Evolutionary conservation across 1,284 basidiomycete species (phyloP).

Genomic region (Meira miltonrushii): DNA sequence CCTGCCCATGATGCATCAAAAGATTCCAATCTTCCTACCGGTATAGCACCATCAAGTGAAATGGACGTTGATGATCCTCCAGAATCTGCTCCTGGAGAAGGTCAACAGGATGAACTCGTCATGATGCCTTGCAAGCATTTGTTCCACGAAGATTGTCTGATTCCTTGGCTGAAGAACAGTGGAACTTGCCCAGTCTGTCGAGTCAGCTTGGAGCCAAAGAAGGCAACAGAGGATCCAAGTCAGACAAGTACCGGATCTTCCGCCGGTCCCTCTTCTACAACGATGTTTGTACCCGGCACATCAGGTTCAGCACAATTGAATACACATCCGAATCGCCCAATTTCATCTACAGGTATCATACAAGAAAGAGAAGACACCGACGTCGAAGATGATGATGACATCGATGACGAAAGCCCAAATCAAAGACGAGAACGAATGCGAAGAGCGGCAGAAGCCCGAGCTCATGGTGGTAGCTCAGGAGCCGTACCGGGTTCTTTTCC

Average conservation of each 20-base stretch:
- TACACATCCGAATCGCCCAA: not conserved
- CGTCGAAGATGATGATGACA: constrained; percentile 3
- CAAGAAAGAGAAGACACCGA: constrained; percentile 1
- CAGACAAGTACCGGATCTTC: not conserved
- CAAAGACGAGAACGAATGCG: constrained; percentile 3
- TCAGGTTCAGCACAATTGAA: not conserved
- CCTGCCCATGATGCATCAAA: not conserved
- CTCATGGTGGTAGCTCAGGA: not conserved
- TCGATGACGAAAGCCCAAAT: constrained; percentile 10
- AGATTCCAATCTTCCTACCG: not conserved
- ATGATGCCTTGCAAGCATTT: constrained; percentile 40
- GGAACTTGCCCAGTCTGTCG: constrained; percentile 47
- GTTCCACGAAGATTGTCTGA: constrained; percentile 41
- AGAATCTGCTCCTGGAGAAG: constrained; percentile 13
- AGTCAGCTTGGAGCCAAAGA: constrained; percentile 7
- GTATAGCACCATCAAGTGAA: not conserved
- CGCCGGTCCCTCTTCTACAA: not conserved
- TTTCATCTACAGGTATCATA: not conserved
- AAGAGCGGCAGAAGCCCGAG: constrained; percentile 13
- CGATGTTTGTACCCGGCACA: not conserved
- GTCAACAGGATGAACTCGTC: constrained; percentile 33
- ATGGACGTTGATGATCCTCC: constrained; percentile 18
- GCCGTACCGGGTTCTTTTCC: not conserved
- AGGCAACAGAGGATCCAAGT: constrained; percentile 7
- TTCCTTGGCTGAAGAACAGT: constrained; percentile 38